phyloP scores from a whole-genome alignment of 1,139 yeast species.

The Trichomonascaceae sp. region DNA sequence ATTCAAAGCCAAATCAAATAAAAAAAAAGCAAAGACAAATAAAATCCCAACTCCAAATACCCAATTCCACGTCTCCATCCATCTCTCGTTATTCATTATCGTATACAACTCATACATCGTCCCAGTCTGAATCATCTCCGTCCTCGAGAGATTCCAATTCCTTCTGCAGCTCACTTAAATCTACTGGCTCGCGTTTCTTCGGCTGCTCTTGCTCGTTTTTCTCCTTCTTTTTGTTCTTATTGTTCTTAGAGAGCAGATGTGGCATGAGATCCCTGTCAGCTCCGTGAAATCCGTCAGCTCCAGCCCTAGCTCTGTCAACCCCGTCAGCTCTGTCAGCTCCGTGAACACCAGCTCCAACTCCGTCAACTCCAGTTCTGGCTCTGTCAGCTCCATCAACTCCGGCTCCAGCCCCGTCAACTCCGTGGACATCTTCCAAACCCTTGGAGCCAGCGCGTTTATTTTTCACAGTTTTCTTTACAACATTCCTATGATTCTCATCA shows the following conservation, averaged over 20 bases:
- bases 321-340: too few relatives aligned
- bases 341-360: too few relatives aligned
- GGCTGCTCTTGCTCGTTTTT: background rate
- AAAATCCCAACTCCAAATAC: too few relatives aligned
- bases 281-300: too few relatives aligned
- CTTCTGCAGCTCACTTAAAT: conserved; percentile 1
- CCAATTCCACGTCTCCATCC: too few relatives aligned
- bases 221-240: background rate
- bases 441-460: background rate
- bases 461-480: background rate
- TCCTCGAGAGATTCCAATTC: conserved; percentile 2
- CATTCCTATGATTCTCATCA: background rate
- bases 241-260: background rate
- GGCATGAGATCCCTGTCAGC: background rate
- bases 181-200: background rate
- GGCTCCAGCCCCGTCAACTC: too few relatives aligned
- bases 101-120: background rate
- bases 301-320: too few relatives aligned
- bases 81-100: background rate
- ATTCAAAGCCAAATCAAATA: too few relatives aligned
- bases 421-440: background rate
- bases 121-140: conserved; percentile 4
- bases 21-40: too few relatives aligned
- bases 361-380: too few relatives aligned
- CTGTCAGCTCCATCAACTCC: too few relatives aligned